phyloP scores from a whole-genome alignment of 768 basidiomycete species.

The Amanita muscaria region DNA sequence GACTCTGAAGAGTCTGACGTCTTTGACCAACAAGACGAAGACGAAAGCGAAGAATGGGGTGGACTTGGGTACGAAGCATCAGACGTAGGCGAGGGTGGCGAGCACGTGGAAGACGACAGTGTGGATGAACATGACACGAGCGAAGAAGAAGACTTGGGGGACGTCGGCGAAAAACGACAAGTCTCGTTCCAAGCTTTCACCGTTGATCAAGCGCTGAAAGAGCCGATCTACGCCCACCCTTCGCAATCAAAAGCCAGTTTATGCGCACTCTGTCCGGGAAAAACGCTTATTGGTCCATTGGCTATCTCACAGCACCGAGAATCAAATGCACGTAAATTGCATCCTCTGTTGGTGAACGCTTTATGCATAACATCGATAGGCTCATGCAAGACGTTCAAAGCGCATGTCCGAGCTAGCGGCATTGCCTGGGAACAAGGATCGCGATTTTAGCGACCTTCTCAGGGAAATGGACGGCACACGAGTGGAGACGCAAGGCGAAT shows the following conservation, averaged over 20 bases:
- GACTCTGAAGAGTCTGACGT: conserved; percentile 27
- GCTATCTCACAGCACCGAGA: conserved; percentile 50
- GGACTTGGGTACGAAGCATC: conserved; percentile 14
- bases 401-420: conserved; percentile 37
- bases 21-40: conserved; percentile 12
- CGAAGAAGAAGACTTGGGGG: conserved; percentile 15
- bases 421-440: not conserved
- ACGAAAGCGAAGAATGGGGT: conserved; percentile 10
- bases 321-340: conserved; percentile 47
- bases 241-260: conserved; percentile 44
- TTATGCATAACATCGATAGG: conserved; percentile 27
- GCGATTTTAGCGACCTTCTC: not conserved
- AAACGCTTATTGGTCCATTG: conserved; percentile 49
- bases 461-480: conserved; percentile 16
- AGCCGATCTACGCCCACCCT: conserved; percentile 56
- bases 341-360: conserved; percentile 5
- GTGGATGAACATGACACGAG: conserved; percentile 14
- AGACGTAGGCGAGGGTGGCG: conserved; percentile 21
- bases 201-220: conserved; percentile 48
- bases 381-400: conserved; percentile 52
- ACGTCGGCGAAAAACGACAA: conserved; percentile 20
- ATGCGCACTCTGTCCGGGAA: conserved; percentile 67
- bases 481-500: conserved; percentile 23
- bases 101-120: conserved; percentile 17
- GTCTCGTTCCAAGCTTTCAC: conserved; percentile 26